A percentile compares a stretch with the other conserved stretches of the same genome.
These are phyloP conservation scores for Colletotrichum tropicale DNA, from an alignment of 2,329 filamentous ascomycete genomes.

Conservation along the genomic window DNA sequence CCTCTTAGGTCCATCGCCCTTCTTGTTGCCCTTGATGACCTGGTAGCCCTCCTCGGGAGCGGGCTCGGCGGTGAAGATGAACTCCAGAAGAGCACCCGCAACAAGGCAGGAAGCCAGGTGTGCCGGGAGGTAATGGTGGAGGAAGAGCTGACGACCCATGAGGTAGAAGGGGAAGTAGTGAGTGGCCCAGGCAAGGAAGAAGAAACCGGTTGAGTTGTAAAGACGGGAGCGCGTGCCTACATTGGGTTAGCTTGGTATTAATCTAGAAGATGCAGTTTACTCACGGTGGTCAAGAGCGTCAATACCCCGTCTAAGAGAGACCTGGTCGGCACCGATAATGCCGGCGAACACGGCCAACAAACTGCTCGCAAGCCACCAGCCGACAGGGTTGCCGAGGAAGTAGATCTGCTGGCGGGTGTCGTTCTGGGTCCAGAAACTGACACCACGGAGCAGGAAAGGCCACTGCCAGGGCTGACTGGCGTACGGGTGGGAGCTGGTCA, in stretches of 20 bases:
- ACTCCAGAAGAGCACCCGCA: slow-evolving; percentile 89
- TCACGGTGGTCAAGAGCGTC: slow-evolving; percentile 93
- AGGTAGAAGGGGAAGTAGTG: slow-evolving; percentile 98
- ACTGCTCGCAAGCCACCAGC: slow-evolving; percentile 96
- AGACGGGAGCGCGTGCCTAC: slow-evolving; percentile 87
- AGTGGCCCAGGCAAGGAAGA: slow-evolving; percentile 97
- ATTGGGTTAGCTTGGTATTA: slow-evolving; percentile 31
- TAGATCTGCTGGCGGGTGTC: slow-evolving; percentile 97
- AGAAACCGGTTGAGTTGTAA: slow-evolving; percentile 98
- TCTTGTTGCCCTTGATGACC: slow-evolving; percentile 52
- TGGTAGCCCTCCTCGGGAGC: slow-evolving; percentile 58
- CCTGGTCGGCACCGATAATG: slow-evolving; percentile 89
- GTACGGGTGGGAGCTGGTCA: slow-evolving; percentile 97
- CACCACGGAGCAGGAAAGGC: slow-evolving; percentile 95
- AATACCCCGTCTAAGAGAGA: slow-evolving; percentile 89
- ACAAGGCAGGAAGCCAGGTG: slow-evolving; percentile 91
- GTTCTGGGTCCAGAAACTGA: slow-evolving; percentile 99
- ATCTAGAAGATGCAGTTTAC: slow-evolving; percentile 40
- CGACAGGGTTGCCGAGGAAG: slow-evolving; percentile 94
- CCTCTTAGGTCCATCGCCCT: slow-evolving; percentile 48
- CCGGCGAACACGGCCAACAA: slow-evolving; percentile 92
- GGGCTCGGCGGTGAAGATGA: slow-evolving; percentile 92
- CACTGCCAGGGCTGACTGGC: slow-evolving; percentile 94
- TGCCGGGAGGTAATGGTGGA: slow-evolving; percentile 96
- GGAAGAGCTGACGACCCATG: slow-evolving; percentile 97